Conservation (phyloP, 2,329 filamentous ascomycete species). For the Xylariaceae sp. region DNA sequence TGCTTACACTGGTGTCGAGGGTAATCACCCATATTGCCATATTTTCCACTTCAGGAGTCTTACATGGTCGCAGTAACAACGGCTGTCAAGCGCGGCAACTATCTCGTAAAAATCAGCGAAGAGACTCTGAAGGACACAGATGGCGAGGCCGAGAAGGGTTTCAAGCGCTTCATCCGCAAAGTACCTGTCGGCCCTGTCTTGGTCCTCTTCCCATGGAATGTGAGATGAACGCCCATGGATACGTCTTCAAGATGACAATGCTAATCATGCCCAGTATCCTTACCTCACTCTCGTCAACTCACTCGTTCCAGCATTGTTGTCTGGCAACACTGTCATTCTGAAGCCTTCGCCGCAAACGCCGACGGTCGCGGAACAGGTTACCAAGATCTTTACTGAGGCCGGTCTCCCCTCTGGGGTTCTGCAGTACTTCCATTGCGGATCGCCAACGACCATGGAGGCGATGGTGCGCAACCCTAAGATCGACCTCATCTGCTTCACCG, state of each 20-base stretch:
- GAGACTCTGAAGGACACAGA: conserved; percentile 75
- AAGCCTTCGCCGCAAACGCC: conserved; percentile 96
- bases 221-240: conserved; percentile 39
- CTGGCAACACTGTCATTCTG: conserved; percentile 86
- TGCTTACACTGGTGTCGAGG: conserved; percentile 75
- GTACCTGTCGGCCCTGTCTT: conserved; percentile 83
- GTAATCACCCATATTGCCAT: conserved; percentile 8
- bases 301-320: conserved; percentile 82
- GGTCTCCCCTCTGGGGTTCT: conserved; percentile 80
- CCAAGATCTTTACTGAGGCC: conserved; percentile 71
- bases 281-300: conserved; percentile 93
- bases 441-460: conserved; percentile 69
- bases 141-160: conserved; percentile 80
- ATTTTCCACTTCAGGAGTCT: conserved; percentile 3
- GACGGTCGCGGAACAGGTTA: conserved; percentile 80
- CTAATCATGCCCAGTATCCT: conserved; percentile 62
- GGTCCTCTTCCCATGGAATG: conserved; percentile 94
- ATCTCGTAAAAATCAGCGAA: conserved; percentile 77
- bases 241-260: background rate
- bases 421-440: conserved; percentile 89
- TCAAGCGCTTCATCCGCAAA: conserved; percentile 86
- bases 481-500: conserved; percentile 85
- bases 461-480: conserved; percentile 75
- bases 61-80: conserved; percentile 54
- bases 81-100: conserved; percentile 79